Evolutionary conservation across 75 land plant species (phyloP).

Genomic region (Larix kaempferi): DNA sequence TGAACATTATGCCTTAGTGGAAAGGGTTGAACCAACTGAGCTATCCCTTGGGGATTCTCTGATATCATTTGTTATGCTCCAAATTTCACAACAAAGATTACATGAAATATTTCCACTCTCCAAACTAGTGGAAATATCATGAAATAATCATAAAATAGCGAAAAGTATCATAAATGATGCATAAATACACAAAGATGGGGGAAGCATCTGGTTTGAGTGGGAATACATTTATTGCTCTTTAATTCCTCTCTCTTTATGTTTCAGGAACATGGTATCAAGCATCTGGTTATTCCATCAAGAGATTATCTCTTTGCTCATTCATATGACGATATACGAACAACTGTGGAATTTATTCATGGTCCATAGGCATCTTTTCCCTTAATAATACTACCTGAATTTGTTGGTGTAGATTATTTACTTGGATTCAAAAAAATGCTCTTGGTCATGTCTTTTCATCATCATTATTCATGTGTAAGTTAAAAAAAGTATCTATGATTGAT

Average conservation of each 20-base stretch:
- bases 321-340: conserved; percentile 55
- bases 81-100: too few relatives aligned
- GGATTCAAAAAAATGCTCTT: conserved; percentile 4
- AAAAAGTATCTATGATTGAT: neutral
- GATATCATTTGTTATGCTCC: too few relatives aligned
- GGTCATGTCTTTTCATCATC: neutral
- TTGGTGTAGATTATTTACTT: neutral
- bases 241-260: conserved; percentile 2
- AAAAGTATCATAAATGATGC: too few relatives aligned
- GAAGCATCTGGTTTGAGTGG: too few relatives aligned
- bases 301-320: conserved; percentile 97
- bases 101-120: too few relatives aligned
- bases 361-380: conserved; percentile 11
- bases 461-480: neutral
- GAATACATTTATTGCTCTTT: neutral
- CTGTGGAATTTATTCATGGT: conserved; percentile 95
- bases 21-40: too few relatives aligned
- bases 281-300: conserved; percentile 89
- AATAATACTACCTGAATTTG: too few relatives aligned
- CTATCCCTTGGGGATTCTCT: too few relatives aligned
- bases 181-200: too few relatives aligned
- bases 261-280: conserved; percentile 77
- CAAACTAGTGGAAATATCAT: too few relatives aligned
- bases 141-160: too few relatives aligned
- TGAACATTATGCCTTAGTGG: too few relatives aligned